phyloP scores from a whole-genome alignment of 139 green algal genomes.

The Pleodorina starrii region DNA sequence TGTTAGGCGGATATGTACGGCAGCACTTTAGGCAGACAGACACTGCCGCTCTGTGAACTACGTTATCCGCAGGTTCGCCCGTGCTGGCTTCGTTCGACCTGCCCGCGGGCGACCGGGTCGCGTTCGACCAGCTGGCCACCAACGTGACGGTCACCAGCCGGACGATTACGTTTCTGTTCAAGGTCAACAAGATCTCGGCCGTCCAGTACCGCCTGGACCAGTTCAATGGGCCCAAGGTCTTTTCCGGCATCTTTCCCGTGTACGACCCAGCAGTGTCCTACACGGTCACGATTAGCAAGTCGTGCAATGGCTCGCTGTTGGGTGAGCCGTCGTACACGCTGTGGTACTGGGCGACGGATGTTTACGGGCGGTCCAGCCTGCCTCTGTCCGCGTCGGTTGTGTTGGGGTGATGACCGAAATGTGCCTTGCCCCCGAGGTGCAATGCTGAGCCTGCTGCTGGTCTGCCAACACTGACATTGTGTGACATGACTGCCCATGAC shows the following conservation, averaged over 20 bases:
- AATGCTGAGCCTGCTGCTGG: too few relatives aligned
- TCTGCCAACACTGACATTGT: too few relatives aligned
- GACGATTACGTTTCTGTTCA: slow-evolving; percentile 49
- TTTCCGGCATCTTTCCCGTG: slow-evolving; percentile 47
- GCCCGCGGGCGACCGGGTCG: not conserved
- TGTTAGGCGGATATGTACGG: too few relatives aligned
- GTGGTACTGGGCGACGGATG: slow-evolving; percentile 65
- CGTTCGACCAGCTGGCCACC: slow-evolving; percentile 26
- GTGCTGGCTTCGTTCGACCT: slow-evolving; percentile 26
- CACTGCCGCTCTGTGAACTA: not conserved
- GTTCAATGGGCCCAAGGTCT: slow-evolving; percentile 31
- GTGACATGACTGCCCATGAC: too few relatives aligned
- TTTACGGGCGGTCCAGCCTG: slow-evolving; percentile 45
- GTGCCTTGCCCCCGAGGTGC: too few relatives aligned
- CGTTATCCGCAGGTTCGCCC: not conserved
- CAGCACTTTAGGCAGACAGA: too few relatives aligned
- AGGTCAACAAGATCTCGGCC: slow-evolving; percentile 35
- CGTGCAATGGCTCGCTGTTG: slow-evolving; percentile 15
- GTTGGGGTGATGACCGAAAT: not conserved
- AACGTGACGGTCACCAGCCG: not conserved
- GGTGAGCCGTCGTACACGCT: slow-evolving; percentile 52
- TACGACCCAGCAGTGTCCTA: slow-evolving; percentile 46
- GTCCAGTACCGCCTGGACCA: slow-evolving; percentile 54
- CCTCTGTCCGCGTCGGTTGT: not conserved
- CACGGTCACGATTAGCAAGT: slow-evolving; percentile 3